These are phyloP conservation scores for Rhamnella rubrinervis DNA, from an alignment of 331 rosid species.

Conservation along the genomic window DNA sequence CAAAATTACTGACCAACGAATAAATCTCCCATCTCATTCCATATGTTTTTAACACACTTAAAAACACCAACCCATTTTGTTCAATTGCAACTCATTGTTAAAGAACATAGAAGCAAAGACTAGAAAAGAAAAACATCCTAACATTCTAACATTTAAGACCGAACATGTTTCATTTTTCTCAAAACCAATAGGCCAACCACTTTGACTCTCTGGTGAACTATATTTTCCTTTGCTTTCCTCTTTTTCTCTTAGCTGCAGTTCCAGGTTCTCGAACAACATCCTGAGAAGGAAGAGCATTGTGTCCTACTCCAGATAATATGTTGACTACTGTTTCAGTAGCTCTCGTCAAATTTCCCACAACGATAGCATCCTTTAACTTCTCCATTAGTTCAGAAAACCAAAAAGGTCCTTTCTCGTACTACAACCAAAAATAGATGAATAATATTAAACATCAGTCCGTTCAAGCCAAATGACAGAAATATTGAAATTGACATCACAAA, in stretches of 20 bases:
- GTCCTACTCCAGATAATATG: constrained; percentile 36
- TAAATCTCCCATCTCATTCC: too few relatives aligned
- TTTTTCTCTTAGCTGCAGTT: constrained; percentile 40
- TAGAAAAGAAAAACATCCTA: too few relatives aligned
- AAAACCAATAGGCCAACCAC: neutral
- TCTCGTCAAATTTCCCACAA: constrained; percentile 43
- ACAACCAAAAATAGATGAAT: constrained; percentile 20
- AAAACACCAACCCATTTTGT: too few relatives aligned
- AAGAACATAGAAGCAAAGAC: too few relatives aligned
- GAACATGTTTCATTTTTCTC: too few relatives aligned
- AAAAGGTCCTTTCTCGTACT: constrained; percentile 53
- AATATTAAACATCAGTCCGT: neutral
- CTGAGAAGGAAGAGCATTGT: constrained; percentile 20
- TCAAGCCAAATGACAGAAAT: neutral
- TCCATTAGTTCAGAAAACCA: constrained; percentile 36
- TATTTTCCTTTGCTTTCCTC: constrained; percentile 18
- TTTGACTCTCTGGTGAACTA: neutral
- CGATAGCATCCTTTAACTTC: constrained; percentile 50
- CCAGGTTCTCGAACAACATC: neutral
- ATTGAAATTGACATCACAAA: neutral
- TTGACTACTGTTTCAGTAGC: constrained; percentile 45
- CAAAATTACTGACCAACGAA: too few relatives aligned
- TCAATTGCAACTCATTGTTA: too few relatives aligned
- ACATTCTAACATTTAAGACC: too few relatives aligned
- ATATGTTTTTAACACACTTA: too few relatives aligned